Base-by-base conservation (phyloP, 345 rosid species). In the Brassica cretica region DNA sequence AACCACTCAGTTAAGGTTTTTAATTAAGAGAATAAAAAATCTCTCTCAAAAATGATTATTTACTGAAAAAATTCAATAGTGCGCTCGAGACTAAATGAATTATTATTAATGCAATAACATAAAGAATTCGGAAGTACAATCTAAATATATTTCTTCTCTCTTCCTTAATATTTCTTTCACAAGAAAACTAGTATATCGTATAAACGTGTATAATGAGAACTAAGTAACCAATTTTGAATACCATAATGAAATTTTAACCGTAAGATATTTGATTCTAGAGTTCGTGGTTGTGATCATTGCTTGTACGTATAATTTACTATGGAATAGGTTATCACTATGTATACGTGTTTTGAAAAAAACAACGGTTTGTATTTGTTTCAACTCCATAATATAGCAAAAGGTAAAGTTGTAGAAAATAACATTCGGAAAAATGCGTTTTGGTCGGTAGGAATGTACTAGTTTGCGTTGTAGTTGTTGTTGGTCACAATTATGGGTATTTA, bases 401-500 rank as follows among this genome's bases (percentile, higher is more conserved):
- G 5, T 27, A 51, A 66, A 18, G 19, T 16, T 75, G 10, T 10
- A 25, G 15, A 73, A 15, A 60, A 39, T 35, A 64, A 51, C 11
- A 12, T 32, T 14, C 27, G 5, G 39, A 10, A 2, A 67, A 5
- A 55, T 25, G 21, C 73, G 49, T 59, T 8, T 5, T 44, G 16
- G 18, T 10, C 25, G 53, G 65, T 63, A 51, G 46, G 37, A 51
- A 24, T 44, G 24, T 27, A 29, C 53, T 60, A 5, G 19, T 61
- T 69, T 27, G 66, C 15, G 27, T 37, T 35, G 59, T 71, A 6
- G 33, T 25, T 11, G 66, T 70, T 71, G 70, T 37, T 78, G 72
- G 72, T 78, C 76, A 72, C 51, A 72, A 30, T 66, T 78, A 58
- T 59, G 19, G 77, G 77, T 66, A 46, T n/a, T 25, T 72, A 66